Conservation (phyloP, 306 rosid genomes). For the Acacia confusa region DNA sequence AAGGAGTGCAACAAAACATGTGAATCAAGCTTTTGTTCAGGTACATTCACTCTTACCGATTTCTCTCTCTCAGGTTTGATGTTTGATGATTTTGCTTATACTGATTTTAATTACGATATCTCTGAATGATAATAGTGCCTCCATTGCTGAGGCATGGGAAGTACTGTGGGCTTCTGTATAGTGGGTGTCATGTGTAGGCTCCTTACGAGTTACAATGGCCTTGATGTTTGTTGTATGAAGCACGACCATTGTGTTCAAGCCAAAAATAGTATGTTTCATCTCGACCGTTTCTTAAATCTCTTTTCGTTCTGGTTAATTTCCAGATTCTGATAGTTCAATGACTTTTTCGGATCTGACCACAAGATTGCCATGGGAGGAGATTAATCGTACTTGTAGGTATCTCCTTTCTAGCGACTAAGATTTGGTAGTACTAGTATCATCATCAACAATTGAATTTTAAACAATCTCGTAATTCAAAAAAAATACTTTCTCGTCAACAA, state of each 20-base stretch:
- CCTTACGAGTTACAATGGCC: slow-evolving; percentile 99
- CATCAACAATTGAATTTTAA: neutral
- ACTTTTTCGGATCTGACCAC: neutral
- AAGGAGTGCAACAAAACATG: slow-evolving; percentile 83
- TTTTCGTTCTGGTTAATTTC: neutral
- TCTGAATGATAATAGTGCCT: slow-evolving; percentile 53
- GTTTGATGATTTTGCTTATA: neutral
- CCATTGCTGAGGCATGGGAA: slow-evolving; percentile 90
- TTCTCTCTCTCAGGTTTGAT: neutral
- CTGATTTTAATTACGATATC: neutral
- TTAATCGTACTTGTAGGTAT: neutral
- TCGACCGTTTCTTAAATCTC: neutral
- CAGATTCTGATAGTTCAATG: neutral
- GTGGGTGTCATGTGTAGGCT: slow-evolving; percentile 78
- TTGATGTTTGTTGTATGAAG: slow-evolving; percentile 89
- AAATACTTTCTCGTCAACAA: no score
- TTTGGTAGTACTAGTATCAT: neutral
- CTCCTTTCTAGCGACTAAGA: neutral
- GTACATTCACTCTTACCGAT: slow-evolving; percentile 29
- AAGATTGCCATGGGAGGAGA: neutral
- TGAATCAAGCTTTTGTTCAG: slow-evolving; percentile 91
- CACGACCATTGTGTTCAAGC: slow-evolving; percentile 78
- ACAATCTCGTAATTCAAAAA: neutral
- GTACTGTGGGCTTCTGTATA: slow-evolving; percentile 86
- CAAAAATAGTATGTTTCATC: slow-evolving; percentile 66